Evolutionary conservation across 768 basidiomycete genomes (phyloP).

Genomic region (Kwoniella mangroviensis): DNA sequence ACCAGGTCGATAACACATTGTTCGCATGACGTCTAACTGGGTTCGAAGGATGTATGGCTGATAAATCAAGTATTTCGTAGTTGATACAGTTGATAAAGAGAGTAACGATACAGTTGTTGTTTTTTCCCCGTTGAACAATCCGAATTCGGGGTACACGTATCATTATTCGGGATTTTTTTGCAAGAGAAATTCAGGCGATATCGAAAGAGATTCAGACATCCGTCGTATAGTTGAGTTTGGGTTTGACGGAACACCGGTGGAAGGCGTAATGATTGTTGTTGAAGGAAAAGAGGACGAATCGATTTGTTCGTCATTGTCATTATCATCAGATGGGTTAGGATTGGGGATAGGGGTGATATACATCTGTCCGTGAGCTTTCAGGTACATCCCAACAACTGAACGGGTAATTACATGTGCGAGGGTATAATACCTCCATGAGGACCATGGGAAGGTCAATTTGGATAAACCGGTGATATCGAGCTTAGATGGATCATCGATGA

Average conservation of each 20-base stretch:
- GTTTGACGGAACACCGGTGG: neutral
- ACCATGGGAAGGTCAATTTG: slow-evolving; percentile 51
- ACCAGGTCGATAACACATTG: slow-evolving; percentile 46
- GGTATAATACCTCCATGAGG: slow-evolving; percentile 54
- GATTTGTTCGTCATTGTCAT: neutral
- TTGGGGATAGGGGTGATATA: neutral
- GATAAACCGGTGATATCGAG: slow-evolving; percentile 32
- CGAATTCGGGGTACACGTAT: no score
- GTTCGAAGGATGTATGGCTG: slow-evolving; percentile 43
- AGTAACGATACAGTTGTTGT: no score
- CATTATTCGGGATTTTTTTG: slow-evolving; percentile 5
- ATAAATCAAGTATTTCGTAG: neutral
- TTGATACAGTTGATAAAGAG: neutral
- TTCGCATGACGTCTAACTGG: slow-evolving; percentile 47
- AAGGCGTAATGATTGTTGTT: neutral
- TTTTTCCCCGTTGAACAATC: no score
- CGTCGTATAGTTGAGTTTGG: slow-evolving; percentile 2
- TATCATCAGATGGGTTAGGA: neutral
- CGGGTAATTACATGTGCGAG: slow-evolving; percentile 49
- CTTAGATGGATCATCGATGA: slow-evolving; percentile 41
- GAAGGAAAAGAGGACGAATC: neutral
- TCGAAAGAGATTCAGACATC: slow-evolving; percentile 6
- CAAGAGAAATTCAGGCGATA: slow-evolving; percentile 6
- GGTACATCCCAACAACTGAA: slow-evolving; percentile 20
- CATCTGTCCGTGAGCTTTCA: slow-evolving; percentile 42